Evolutionary conservation across 2,329 filamentous ascomycete genomes (phyloP), one percentile per base, ranked within the genome.

Genomic region (Hirsutella thompsonii): DNA sequence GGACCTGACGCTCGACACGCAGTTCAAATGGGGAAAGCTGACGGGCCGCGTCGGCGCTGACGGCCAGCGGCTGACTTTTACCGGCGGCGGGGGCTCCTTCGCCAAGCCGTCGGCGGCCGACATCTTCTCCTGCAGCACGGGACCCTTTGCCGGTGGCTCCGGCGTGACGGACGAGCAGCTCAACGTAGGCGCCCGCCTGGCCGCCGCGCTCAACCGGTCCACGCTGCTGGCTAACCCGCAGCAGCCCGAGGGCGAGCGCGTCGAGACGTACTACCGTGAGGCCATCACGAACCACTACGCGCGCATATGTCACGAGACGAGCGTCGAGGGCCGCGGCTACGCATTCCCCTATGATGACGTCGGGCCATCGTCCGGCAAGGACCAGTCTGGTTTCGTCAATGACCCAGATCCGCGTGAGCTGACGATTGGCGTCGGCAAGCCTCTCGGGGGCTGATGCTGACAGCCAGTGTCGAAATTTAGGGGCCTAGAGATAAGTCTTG

Each of bases 311-410:
- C 80, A 85, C 57, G 69, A 65, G 44, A 64, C 67, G 30, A 77
- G 73, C 49, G 52, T 75, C 29, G 74, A 78, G 53, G 65, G 72
- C 8, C 66, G 68, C 38, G 80, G 81, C 8, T 85, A 85, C 59
- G 77, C 79, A 1, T 83, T 83, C 49, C 77, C 80, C 0, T 84
- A 83, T 53, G 81, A 84, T 52, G 80, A 84, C 57, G 81, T 84
- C 9, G 67, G 66, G 19, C 64, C 75, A 4, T 60, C 58, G n/a
- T 61, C 62, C 34, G 72, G 69, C 2, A 52, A 56, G 4, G 76
- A 83, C 54, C 76, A 80, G 59, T 75, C 74, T 18, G 80, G 80
- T 1, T 74, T 71, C 44, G 67, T 83, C 18, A 73, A 67, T 45
- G 76, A 79, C 52, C 58, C 63, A 2, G 66, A 65, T 40, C 78